Conservation (phyloP, 2,329 filamentous ascomycete species). For the Cordyceps tenuipes region DNA sequence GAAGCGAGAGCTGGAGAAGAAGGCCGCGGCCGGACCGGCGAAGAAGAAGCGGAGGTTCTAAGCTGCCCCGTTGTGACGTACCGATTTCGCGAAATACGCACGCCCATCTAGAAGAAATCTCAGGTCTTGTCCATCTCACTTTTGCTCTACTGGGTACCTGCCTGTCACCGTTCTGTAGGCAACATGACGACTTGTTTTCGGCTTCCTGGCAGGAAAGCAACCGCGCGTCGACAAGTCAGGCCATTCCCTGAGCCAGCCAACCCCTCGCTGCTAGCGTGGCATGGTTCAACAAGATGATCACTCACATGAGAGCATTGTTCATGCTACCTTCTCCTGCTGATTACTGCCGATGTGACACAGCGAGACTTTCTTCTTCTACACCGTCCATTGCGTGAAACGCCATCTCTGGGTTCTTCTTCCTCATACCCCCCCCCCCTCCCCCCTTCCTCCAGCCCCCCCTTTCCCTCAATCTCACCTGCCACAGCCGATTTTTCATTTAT, state of each 20-base stretch:
- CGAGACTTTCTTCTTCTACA: not conserved
- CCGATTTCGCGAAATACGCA: too few species aligned
- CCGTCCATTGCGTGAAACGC: not conserved
- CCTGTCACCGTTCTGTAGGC: not conserved
- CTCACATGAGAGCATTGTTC: not conserved
- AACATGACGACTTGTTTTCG: not conserved
- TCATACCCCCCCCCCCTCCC: not conserved
- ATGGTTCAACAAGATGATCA: not conserved
- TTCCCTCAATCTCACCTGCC: not conserved
- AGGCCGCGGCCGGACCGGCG: constrained; percentile 39
- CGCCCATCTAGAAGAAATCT: not conserved
- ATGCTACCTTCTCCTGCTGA: not conserved
- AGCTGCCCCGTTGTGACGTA: not conserved
- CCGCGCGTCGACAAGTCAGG: not conserved
- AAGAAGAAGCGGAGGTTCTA: constrained; percentile 51
- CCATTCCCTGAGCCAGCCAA: not conserved
- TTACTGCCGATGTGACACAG: not conserved
- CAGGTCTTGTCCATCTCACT: not conserved
- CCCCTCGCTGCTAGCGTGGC: not conserved
- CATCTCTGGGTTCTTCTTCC: not conserved
- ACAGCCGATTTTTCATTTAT: not conserved
- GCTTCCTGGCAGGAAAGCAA: not conserved
- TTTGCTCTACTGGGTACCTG: too few species aligned
- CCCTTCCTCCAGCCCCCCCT: not conserved
- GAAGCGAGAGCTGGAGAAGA: constrained; percentile 45